Evolutionary conservation across 2,329 filamentous ascomycete genomes (phyloP).

Genomic region (Colletotrichum gloeosporioides): DNA sequence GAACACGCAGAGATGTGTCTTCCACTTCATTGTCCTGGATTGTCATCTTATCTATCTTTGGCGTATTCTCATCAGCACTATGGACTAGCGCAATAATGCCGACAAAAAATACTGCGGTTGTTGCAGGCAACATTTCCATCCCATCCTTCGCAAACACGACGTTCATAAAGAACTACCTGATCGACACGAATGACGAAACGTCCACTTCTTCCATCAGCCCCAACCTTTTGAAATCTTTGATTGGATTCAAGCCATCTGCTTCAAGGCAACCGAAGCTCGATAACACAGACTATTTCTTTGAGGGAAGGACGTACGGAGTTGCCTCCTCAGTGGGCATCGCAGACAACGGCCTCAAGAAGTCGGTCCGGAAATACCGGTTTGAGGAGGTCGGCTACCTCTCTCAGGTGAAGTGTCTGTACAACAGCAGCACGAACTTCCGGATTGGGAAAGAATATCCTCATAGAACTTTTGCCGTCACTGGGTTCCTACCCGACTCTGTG

Average conservation of each 20-base stretch:
- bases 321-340: neutral
- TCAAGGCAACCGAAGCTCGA: neutral
- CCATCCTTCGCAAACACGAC: neutral
- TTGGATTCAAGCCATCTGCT: neutral
- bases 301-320: neutral
- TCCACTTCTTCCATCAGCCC: neutral
- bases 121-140: accelerated
- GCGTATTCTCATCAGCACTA: neutral
- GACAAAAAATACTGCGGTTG: neutral
- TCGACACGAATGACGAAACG: neutral
- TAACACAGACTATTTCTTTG: neutral
- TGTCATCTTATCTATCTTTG: neutral
- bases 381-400: conserved; percentile 36
- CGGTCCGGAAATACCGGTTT: conserved; percentile 30
- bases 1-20: neutral
- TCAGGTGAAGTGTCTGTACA: conserved; percentile 39
- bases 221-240: neutral
- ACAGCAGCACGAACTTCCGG: conserved; percentile 34
- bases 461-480: conserved; percentile 14
- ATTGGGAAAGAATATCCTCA: conserved; percentile 13
- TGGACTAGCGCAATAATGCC: neutral
- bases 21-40: neutral
- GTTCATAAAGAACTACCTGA: neutral
- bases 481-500: conserved; percentile 8
- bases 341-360: neutral